phyloP scores from a whole-genome alignment of 768 basidiomycete species.

The Tricholoma hemisulphureum region DNA sequence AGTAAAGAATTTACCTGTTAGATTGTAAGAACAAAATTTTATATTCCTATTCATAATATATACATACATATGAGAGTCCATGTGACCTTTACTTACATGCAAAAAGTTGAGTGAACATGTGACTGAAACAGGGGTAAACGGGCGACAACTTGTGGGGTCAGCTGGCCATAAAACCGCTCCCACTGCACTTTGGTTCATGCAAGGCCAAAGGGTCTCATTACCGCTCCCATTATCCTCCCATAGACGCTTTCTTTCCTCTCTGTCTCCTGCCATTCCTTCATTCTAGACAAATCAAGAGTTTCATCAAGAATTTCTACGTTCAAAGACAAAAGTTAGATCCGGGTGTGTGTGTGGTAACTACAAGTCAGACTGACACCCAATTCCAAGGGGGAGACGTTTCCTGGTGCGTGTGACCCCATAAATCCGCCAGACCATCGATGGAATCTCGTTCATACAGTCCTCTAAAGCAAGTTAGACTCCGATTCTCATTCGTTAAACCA shows the following conservation, averaged over 20 bases:
- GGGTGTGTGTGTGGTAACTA: conserved; percentile 8
- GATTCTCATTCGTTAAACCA: conserved; percentile 3
- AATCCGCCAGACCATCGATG: neutral
- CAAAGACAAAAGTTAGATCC: conserved; percentile 16
- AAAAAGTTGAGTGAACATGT: conserved; percentile 24
- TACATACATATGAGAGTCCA: too few relatives aligned
- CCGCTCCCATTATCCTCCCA: conserved; percentile 17
- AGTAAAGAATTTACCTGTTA: too few relatives aligned
- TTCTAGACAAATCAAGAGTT: conserved; percentile 15
- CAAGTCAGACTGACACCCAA: conserved; percentile 14
- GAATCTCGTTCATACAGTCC: neutral
- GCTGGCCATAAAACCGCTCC: conserved; percentile 25
- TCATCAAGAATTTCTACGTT: conserved; percentile 5
- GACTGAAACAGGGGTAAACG: conserved; percentile 26
- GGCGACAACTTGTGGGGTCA: conserved; percentile 19
- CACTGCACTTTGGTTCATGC: conserved; percentile 20
- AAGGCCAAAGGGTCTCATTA: conserved; percentile 9
- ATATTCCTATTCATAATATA: too few relatives aligned
- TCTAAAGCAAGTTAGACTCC: conserved; percentile 11
- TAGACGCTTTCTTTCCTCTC: conserved; percentile 19
- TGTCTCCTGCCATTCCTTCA: conserved; percentile 12
- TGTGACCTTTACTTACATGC: too few relatives aligned
- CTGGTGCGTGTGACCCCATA: conserved; percentile 11
- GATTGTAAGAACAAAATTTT: too few relatives aligned
- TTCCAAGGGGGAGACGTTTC: conserved; percentile 8